Evolutionary conservation across 1,284 basidiomycete genomes (phyloP).

Genomic region (Tilletia walkeri): DNA sequence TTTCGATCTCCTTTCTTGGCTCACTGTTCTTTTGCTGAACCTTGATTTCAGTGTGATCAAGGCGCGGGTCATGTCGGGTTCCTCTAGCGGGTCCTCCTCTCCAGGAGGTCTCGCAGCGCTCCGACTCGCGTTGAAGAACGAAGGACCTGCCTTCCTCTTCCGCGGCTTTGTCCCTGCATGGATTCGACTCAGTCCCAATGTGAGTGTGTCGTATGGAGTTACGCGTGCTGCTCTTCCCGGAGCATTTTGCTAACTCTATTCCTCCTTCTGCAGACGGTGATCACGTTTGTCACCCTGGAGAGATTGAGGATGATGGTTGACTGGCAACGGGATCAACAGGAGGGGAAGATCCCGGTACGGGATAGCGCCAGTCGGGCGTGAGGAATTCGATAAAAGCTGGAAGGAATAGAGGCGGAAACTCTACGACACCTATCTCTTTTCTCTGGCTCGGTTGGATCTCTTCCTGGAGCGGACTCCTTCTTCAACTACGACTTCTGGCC

Average conservation of each 20-base stretch:
- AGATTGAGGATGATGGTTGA: conserved; percentile 46
- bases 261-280: conserved; percentile 38
- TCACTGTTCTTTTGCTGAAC: not conserved
- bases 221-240: no score
- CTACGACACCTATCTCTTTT: no score
- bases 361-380: not conserved
- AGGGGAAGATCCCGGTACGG: no score
- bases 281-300: conserved; percentile 51
- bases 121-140: conserved; percentile 43
- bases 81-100: conserved; percentile 25
- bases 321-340: conserved; percentile 20
- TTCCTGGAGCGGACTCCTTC: not conserved
- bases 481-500: not conserved
- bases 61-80: conserved; percentile 58
- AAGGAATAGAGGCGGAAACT: not conserved
- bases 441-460: not conserved
- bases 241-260: not conserved
- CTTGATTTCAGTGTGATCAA: conserved; percentile 57
- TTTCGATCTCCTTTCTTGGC: no score
- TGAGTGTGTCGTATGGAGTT: conserved; percentile 9
- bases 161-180: conserved; percentile 62
- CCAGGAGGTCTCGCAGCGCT: conserved; percentile 35
- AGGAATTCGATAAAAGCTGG: not conserved
- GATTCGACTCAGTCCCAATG: conserved; percentile 54
- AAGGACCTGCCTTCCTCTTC: conserved; percentile 61